Base-by-base conservation (phyloP, 1,139 yeast genomes). In the Hemisphaericaspora subhashii region DNA sequence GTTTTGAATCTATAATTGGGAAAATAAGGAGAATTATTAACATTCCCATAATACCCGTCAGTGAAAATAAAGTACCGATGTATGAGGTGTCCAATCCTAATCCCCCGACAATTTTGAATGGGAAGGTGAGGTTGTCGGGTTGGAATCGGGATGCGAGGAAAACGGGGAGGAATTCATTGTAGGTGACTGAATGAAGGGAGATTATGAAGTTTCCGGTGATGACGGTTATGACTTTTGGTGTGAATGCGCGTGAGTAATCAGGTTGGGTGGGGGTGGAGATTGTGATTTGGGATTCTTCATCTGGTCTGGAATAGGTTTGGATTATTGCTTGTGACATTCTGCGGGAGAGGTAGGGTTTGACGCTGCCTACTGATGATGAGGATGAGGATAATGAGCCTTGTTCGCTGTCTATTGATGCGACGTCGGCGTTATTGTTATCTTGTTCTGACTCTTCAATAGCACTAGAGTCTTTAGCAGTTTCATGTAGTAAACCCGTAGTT, bases 81-180 rank as follows among this genome's bases (percentile, higher is more conserved):
- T 68, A 66, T 34, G 64, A 62, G 6, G 79, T 61, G 30, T 60
- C 57, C 52, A 55, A 60, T 7, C 58, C 58, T 44, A 59, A 58
- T 5, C 65, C 65, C 5, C 65, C 65, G 8, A 49, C 50, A n/a
- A 60, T 55, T n/a, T 33, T 43, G 32, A 55, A 53, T 9, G 68
- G 68, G 52, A 81, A 78, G 28, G 57, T 48, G 11, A 79, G 50
- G n/a, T 56, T 47, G 10, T 55, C 54, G 1, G 56, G 55, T 27
- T 57, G 63, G 37, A 74, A 60, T 29, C 68, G 62, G 11, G 79
- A 66, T 0, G 84, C 81, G 13, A 80, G 58, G 41, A 75, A 76
- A 5, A 81, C 74, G 7, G 86, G 86, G 30, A 79, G 56, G 46
- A 81, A 77, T 54, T 81, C 86, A 42, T 67, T 71, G 53, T 66